phyloP scores from a whole-genome alignment of 2,329 filamentous ascomycete species.

The Colletotrichum somersetense region DNA sequence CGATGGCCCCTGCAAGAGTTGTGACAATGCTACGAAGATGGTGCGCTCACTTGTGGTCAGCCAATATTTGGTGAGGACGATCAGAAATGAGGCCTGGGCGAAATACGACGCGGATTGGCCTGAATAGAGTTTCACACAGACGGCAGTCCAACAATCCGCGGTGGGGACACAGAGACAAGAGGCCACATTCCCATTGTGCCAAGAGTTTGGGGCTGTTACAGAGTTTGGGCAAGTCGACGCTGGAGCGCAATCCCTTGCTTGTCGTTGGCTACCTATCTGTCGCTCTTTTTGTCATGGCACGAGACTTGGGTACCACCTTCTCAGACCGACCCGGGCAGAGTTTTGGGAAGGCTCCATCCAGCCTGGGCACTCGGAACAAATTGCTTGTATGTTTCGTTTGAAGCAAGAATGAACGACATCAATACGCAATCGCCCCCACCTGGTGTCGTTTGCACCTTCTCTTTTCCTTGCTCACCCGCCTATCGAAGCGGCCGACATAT shows the following conservation, averaged over 20 bases:
- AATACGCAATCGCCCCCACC: slow-evolving; percentile 14
- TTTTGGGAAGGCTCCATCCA: background rate
- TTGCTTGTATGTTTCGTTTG: slow-evolving; percentile 36
- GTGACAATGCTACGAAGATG: slow-evolving; percentile 11
- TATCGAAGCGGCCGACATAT: slow-evolving; percentile 14
- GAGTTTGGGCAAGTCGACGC: slow-evolving; percentile 20
- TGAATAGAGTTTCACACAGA: slow-evolving; percentile 25
- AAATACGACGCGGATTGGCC: slow-evolving; percentile 21
- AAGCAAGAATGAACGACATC: slow-evolving; percentile 35
- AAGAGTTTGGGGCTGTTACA: slow-evolving; percentile 42
- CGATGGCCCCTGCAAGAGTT: slow-evolving; percentile 22
- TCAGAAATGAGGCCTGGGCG: slow-evolving; percentile 32
- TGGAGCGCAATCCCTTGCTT: slow-evolving; percentile 24
- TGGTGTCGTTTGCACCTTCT: slow-evolving; percentile 29
- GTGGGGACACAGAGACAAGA: slow-evolving; percentile 25
- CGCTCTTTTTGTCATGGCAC: background rate
- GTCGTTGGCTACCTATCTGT: background rate
- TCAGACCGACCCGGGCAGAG: slow-evolving; percentile 1
- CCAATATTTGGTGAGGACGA: slow-evolving; percentile 14
- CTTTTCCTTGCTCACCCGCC: background rate
- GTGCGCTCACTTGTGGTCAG: slow-evolving; percentile 19
- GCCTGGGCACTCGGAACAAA: slow-evolving; percentile 25
- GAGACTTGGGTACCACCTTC: background rate
- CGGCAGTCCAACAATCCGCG: slow-evolving; percentile 34
- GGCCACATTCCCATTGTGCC: slow-evolving; percentile 18